phyloP scores from a whole-genome alignment of 768 basidiomycete species.

The Coprinopsis cinerea region DNA sequence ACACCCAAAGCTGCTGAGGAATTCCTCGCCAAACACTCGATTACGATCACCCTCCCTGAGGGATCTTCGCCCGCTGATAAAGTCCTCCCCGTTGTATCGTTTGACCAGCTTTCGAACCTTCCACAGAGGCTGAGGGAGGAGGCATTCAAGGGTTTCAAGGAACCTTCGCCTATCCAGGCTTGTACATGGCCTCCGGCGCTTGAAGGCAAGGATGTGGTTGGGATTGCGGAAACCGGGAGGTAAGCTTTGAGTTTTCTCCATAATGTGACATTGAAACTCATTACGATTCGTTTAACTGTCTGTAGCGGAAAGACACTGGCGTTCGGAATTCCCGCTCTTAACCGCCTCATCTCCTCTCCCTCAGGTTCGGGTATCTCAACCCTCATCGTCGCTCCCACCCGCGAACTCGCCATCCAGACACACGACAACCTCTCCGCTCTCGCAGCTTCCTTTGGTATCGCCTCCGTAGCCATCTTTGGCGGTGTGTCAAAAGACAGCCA shows the following conservation, averaged over 20 bases:
- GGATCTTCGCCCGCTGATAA: conserved; percentile 38
- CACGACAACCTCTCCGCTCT: conserved; percentile 75
- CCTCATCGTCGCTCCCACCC: conserved; percentile 88
- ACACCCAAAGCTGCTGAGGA: conserved; percentile 41
- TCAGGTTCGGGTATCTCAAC: conserved; percentile 45
- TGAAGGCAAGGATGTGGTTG: conserved; percentile 80
- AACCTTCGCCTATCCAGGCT: conserved; percentile 93
- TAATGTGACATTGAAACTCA: not conserved
- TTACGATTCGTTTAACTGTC: not conserved
- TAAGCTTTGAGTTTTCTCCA: conserved; percentile 19
- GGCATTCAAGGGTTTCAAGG: conserved; percentile 67
- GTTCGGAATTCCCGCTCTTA: conserved; percentile 88
- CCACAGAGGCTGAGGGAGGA: conserved; percentile 47
- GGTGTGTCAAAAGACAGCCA: conserved; percentile 92
- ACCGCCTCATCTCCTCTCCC: conserved; percentile 44
- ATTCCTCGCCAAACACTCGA: conserved; percentile 67
- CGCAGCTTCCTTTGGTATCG: conserved; percentile 68
- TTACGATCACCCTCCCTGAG: conserved; percentile 52
- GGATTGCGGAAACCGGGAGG: conserved; percentile 96
- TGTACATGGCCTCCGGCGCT: conserved; percentile 92
- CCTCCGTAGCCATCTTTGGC: conserved; percentile 86
- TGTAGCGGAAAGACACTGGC: conserved; percentile 90
- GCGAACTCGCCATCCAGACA: conserved; percentile 94
- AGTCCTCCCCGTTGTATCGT: conserved; percentile 65
- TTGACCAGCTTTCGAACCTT: conserved; percentile 59